A percentile compares a stretch with the other conserved stretches of the same genome.
Evolutionary conservation across 2,329 filamentous ascomycete species (phyloP).

Genomic region (Septoria petroselini): DNA sequence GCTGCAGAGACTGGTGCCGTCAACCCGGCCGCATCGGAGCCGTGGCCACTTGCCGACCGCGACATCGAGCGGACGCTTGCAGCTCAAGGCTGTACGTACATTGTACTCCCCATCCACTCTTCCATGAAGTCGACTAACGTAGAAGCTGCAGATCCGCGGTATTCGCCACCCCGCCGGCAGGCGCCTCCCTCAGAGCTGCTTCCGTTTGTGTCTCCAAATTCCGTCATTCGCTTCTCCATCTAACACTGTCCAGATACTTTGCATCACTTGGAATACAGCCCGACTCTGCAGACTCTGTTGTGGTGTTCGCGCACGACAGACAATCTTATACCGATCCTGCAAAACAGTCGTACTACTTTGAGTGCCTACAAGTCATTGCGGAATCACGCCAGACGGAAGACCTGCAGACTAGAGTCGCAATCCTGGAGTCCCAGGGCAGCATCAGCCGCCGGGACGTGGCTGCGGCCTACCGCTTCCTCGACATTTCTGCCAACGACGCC

Average conservation of each 20-base stretch:
- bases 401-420: conserved; percentile 57
- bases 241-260: conserved; percentile 39
- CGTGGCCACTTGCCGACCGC: conserved; percentile 34
- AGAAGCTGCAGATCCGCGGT: conserved; percentile 26
- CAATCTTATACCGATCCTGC: conserved; percentile 56
- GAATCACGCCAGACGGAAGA: conserved; percentile 54
- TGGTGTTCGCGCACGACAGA: conserved; percentile 61
- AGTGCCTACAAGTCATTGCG: conserved; percentile 61
- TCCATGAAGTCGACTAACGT: conserved; percentile 6
- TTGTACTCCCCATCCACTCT: not conserved
- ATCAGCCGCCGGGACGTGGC: conserved; percentile 56
- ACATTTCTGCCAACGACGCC: conserved; percentile 47
- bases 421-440: conserved; percentile 58
- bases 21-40: conserved; percentile 32
- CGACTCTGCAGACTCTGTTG: conserved; percentile 60
- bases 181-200: conserved; percentile 25
- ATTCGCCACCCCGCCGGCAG: conserved; percentile 22
- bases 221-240: not conserved
- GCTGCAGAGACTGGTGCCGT: conserved; percentile 27
- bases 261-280: conserved; percentile 60
- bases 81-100: conserved; percentile 36
- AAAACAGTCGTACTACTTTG: conserved; percentile 60
- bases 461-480: conserved; percentile 59
- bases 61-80: conserved; percentile 38
- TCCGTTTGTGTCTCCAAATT: conserved; percentile 21